Evolutionary conservation across 352 stramenopile genomes (phyloP).

Genomic region (Phytopythium montanum): DNA sequence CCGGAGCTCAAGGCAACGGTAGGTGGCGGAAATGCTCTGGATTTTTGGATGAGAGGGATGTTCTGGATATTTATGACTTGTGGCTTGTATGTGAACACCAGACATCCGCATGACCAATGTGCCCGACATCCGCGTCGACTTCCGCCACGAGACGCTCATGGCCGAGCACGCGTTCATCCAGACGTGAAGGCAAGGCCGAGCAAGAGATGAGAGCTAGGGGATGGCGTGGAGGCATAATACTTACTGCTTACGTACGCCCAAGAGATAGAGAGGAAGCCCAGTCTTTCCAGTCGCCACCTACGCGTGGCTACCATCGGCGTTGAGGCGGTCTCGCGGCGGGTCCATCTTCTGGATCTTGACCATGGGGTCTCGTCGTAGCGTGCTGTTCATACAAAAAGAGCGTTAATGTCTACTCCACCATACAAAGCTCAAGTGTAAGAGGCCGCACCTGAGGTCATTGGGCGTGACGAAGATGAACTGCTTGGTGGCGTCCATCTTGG

Average conservation of each 20-base stretch:
- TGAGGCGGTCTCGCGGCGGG: constrained; percentile 75
- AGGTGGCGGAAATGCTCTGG: background rate
- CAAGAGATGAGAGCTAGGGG: too few relatives aligned
- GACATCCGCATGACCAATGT: constrained; percentile 95
- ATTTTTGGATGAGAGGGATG: background rate
- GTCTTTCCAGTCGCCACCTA: too few relatives aligned
- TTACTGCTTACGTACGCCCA: constrained; percentile 1
- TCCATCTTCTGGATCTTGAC: constrained; percentile 90
- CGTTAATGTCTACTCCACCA: too few relatives aligned
- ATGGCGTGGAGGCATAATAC: constrained; percentile 3
- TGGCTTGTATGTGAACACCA: constrained; percentile 18
- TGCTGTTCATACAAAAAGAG: constrained; percentile 20
- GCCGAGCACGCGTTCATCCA: constrained; percentile 74
- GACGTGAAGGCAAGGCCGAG: too few relatives aligned
- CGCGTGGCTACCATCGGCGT: constrained; percentile 16
- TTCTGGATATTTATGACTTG: background rate
- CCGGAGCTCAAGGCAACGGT: constrained; percentile 76
- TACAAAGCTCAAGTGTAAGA: background rate
- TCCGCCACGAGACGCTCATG: constrained; percentile 82
- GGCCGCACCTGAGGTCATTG: constrained; percentile 78
- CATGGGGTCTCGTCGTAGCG: constrained; percentile 63
- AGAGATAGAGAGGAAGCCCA: too few relatives aligned
- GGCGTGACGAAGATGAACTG: constrained; percentile 90
- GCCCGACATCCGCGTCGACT: constrained; percentile 90
- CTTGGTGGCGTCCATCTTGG: constrained; percentile 71